Base-by-base conservation (phyloP, 176 grass and related monocot genomes). In the Avena insularis region DNA sequence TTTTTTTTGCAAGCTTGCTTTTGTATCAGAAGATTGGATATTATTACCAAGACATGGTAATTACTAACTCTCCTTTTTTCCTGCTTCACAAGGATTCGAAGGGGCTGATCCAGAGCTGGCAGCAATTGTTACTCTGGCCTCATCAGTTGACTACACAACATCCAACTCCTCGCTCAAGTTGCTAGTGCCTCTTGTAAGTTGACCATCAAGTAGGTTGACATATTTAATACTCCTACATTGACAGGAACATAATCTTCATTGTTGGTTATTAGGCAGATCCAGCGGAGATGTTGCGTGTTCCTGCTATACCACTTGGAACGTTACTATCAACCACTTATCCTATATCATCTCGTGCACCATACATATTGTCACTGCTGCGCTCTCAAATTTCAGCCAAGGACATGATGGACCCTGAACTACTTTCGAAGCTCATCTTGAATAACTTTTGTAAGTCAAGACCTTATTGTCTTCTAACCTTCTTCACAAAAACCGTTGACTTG, bases 341-440 rank as follows among this genome's bases (percentile, higher is more conserved):
- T 78, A 91, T 95, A 87, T 92, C 96, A 25, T 94, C 96, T 23
- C 88, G 88, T 59, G 88, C 91, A 45, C 91, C 93, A 2, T 95
- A 95, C 66, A 78, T 95, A 61, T 54, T 98, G 85, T 91, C 96
- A 40, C 87, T 94, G 86, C 84, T 98, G 58, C 93, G 91, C 19
- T 86, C 90, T 83, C 96, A 98, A 86, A 95, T 98, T 90, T 92
- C 96, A 77, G 56, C 91, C 60, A 90, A 98, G 80, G 90, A 95
- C 71, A 98, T 98, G 96, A 98, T 98, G 96, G 93, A 95, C 56
- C 92, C 93, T 77, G 96, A 98, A 62, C 84, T 92, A 25, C 94
- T 95, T 84, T 93, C 96, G 45, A 94, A 98, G 82, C 93, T 98
- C 45, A 82, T 98, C 59, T 88, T 94, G 17, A 98, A 91, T 88